Base-by-base conservation (phyloP, 768 basidiomycete species). In the Tylopilus subfusipes region DNA sequence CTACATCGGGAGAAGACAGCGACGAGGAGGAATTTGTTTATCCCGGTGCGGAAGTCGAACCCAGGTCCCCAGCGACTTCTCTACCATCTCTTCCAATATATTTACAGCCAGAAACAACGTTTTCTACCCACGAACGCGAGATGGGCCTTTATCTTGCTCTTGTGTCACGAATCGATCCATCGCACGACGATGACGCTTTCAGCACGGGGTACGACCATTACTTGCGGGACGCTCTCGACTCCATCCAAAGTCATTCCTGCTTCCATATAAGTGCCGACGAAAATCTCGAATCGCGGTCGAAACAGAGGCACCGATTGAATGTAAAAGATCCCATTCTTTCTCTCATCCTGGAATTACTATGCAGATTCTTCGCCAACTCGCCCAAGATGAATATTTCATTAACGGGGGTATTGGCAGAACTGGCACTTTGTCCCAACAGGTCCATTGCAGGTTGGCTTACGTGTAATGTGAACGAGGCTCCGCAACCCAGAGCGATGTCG, bases 381-480 rank as follows among this genome's bases (percentile, higher is more conserved):
- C 85, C 94, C 13, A 89, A 94, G 59, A 83, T 81, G 69, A 98
- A 98, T 67, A 82, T 98, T 50, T 88, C 88, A 0, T 71, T 98
- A 57, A 97, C 92, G 4, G 90, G 90, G 21, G 82, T 86, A 5
- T 72, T 97, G 31, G 84, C 90, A 4, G 82, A 84, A 12, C 73
- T 98, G 18, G 91, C 92, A 0, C 74, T 85, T n/a, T 90, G 93
- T 64, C 91, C 95, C 4, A 79, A 90, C 65, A 82, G 94, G 8
- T 91, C 90, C 2, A 75, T 97, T 24, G 83, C 86, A 0, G 93
- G 94, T 1, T 98, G 94, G 94, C 67, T 97, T 43, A 86, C 91
- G 1, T 90, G 90, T 64, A 78, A 77, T 13, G 56, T 73, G 5
- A 76, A 71, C 49, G 81, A 86, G 12, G 58, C 64, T 16, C 57